phyloP scores from a whole-genome alignment of 495 filamentous ascomycete species.

The Trichoderma orchidacearum region DNA sequence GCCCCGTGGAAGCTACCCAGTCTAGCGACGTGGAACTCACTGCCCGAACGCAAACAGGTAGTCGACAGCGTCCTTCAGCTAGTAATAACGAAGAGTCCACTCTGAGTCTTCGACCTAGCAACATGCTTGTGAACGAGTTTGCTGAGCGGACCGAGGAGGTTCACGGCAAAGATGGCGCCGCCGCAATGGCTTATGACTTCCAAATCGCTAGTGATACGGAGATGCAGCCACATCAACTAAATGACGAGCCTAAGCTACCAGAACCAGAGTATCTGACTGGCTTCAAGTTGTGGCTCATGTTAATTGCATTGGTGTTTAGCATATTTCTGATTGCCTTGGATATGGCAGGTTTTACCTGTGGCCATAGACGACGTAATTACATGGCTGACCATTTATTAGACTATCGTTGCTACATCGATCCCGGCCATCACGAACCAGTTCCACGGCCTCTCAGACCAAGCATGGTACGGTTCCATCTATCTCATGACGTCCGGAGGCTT shows the following conservation, averaged over 20 bases:
- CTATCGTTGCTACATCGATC: slow-evolving; percentile 25
- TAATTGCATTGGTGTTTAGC: slow-evolving; percentile 18
- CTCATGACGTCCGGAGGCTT: slow-evolving; percentile 4
- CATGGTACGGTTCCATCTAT: slow-evolving; percentile 21
- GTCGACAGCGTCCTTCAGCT: neutral
- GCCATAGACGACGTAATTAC: neutral
- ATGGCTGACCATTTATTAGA: slow-evolving; percentile 5
- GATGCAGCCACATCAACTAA: neutral
- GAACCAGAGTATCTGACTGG: slow-evolving; percentile 6
- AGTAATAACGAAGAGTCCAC: neutral
- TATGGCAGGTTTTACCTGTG: slow-evolving; percentile 20
- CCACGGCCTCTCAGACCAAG: slow-evolving; percentile 19
- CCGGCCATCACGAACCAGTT: slow-evolving; percentile 26
- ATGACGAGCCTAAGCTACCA: neutral
- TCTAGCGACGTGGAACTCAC: neutral
- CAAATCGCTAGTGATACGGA: neutral
- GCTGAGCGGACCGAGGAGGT: too few species aligned
- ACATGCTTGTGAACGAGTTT: too few species aligned
- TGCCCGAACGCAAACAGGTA: too few species aligned
- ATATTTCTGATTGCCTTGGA: slow-evolving; percentile 13
- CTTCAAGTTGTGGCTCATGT: slow-evolving; percentile 2
- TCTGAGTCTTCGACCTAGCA: too few species aligned
- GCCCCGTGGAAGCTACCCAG: neutral
- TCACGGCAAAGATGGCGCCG: too few species aligned
- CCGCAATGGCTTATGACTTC: neutral